Evolutionary conservation across 371 early-diverging fungal species (phyloP), one percentile per base, ranked within the genome.

Genomic region (Actinomortierella wolfii): DNA sequence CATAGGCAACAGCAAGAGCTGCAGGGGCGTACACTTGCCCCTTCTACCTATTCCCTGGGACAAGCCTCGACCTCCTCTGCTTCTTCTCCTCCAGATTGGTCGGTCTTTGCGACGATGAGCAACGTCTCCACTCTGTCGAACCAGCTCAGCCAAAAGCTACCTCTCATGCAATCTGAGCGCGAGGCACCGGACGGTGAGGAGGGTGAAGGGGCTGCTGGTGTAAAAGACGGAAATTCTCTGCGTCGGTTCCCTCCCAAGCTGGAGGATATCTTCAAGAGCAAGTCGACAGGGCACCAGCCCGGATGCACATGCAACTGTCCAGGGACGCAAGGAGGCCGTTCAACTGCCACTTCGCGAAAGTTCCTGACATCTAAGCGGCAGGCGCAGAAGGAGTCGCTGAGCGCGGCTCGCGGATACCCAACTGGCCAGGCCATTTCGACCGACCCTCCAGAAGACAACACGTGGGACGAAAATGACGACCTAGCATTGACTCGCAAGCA

Each of bases 51-150:
- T 34, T 34, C 34, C 11, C 34, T 34, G 34, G 34, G 34, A 6
- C 4, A 34, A 6, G 11, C 4, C 34, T 34, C 34, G 34, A 34
- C 34, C 11, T 4, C 11, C 7, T 34, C 34, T n/a, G n/a, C n/a
- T 4, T 34, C 34, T 11, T 34, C 34, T 7, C 54, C 23, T 43
- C 74, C 59, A 25, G 74, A 67, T 17, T 73, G 74, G 74, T 73
- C 74, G 41, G 51, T 73, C 48, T 73, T 73, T 52, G 74, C 67
- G 18, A 73, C 63, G 21, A 73, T 73, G 74, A 73, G 63, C 45
- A 65, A 59, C 29, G 63, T 67, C 7, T 58, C 74, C 8, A 67
- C 74, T 2, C 18, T 73, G 6, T 66, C 74, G n/a, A 48, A 44
- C 14, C 56, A 34, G 34, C 7, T 34, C 34, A 34, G 34, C 34